Evolutionary conservation across 208 protist species (phyloP), one percentile per base, ranked within the genome.

Genomic region (Leishmania tarentolae): DNA sequence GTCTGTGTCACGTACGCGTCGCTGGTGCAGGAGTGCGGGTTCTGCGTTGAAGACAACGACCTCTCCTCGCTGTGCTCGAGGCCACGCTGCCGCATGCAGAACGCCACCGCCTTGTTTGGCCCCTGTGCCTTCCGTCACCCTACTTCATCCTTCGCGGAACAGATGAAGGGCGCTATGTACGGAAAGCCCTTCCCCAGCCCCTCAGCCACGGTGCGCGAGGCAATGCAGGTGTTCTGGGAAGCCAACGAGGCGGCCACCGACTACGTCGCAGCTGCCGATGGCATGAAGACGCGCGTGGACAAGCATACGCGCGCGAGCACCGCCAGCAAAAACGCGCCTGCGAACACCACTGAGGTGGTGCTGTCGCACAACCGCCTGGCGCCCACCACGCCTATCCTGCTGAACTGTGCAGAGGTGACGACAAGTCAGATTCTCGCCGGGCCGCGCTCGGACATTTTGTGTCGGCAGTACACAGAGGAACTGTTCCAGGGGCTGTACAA

Each of bases 1-100:
- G 90, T 93, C 37, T 93, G 90, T 68, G 85, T 93, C 66, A 93
- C 90, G 13, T 76, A 90, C 69, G 87, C 76, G 35, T 87, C 90
- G 7, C 71, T 91, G 17, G 44, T 88, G 70, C 84, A 88, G 76
- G 88, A 91, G 76, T 93, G 90, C 72, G 90, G 90, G 65, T 59
- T 82, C n/a, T 91, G 88, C 65, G 66, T 84, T 35, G 90, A 93
- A 70, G 87, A 85, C 19, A 81, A 81, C 56, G 81, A 79, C 47
- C 40, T 89, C 31, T 46, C 84, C 0, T 85, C 87, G 24, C 84
- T 88, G 47, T 93, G 90, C 79, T 84, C 88, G 37, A 86, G 88
- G 19, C 86, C 88, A 40, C 82, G 82, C 46, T 93, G 90, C 83
- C 56, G 65, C n/a, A 78, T 88, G 77, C 90, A 93, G 59, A 88